phyloP scores from a whole-genome alignment of 768 basidiomycete species.

The Podaxis pistillaris region DNA sequence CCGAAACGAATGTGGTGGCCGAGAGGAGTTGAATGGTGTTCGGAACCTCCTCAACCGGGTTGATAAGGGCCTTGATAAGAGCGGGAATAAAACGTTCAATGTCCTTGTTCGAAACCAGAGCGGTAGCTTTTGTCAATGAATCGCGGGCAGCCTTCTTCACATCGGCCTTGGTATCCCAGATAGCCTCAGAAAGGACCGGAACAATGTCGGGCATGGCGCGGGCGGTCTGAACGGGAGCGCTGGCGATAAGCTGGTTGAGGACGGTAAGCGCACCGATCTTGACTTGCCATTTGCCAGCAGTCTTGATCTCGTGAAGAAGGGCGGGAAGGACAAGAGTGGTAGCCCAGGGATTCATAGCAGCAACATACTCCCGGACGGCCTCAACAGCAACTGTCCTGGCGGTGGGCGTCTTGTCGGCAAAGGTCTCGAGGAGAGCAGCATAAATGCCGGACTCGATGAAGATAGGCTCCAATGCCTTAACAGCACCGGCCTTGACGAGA shows the following conservation, averaged over 20 bases:
- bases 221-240: constrained; percentile 80
- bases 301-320: constrained; percentile 91
- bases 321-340: constrained; percentile 78
- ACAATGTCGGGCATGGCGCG: constrained; percentile 94
- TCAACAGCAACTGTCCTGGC: constrained; percentile 83
- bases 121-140: constrained; percentile 91
- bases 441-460: constrained; percentile 88
- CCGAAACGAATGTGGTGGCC: constrained; percentile 99
- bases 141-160: constrained; percentile 98
- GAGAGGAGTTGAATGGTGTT: constrained; percentile 93
- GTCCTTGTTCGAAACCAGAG: constrained; percentile 97
- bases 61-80: constrained; percentile 95
- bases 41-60: constrained; percentile 99
- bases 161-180: constrained; percentile 98
- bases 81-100: constrained; percentile 96
- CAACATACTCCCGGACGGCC: constrained; percentile 74
- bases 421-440: constrained; percentile 82
- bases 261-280: constrained; percentile 84
- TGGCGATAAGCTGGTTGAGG: constrained; percentile 83
- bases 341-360: constrained; percentile 88
- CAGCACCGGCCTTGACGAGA: constrained; percentile 67
- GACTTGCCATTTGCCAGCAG: constrained; percentile 96
- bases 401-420: constrained; percentile 93
- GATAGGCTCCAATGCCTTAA: constrained; percentile 83
- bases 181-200: constrained; percentile 90